Percentiles rank a stretch among this genome's conserved stretches.
Evolutionary conservation across 2,329 filamentous ascomycete species (phyloP).

Genomic region (Fusarium sambucinum): DNA sequence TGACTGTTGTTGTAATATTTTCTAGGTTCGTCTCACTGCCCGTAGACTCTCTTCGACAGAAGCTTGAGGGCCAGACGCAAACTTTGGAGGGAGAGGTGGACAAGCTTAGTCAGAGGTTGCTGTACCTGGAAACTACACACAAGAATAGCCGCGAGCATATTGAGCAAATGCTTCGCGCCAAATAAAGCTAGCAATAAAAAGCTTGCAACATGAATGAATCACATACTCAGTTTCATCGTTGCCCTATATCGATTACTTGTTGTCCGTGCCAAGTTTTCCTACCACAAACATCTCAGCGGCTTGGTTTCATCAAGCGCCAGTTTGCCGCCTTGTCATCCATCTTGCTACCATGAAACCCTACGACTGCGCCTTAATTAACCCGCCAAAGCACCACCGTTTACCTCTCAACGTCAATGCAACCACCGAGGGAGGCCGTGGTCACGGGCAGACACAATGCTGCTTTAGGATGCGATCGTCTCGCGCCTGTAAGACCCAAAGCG

Average conservation of each 20-base stretch:
- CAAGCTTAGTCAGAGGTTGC: slow-evolving; percentile 86
- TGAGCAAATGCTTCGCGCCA: slow-evolving; percentile 81
- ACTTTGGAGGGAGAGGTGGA: slow-evolving; percentile 82
- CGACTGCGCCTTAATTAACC: slow-evolving; percentile 16
- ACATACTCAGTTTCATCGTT: background rate
- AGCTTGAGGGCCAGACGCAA: slow-evolving; percentile 80
- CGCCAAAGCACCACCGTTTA: background rate
- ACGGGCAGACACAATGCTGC: background rate
- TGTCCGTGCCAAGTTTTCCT: background rate
- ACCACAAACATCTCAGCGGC: background rate
- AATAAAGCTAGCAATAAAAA: slow-evolving; percentile 37
- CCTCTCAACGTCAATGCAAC: background rate
- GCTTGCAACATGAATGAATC: background rate
- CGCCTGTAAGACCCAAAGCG: slow-evolving; percentile 6
- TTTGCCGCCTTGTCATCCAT: background rate
- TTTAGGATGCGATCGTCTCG: slow-evolving; percentile 6
- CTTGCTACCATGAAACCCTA: slow-evolving; percentile 16
- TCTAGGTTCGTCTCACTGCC: slow-evolving; percentile 88
- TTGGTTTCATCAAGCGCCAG: slow-evolving; percentile 33
- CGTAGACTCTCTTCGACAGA: slow-evolving; percentile 77
- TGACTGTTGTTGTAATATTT: slow-evolving; percentile 6
- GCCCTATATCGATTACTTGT: background rate
- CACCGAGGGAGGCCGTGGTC: slow-evolving; percentile 12
- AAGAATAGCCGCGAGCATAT: slow-evolving; percentile 95
- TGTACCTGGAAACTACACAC: slow-evolving; percentile 94